phyloP scores from a whole-genome alignment of 129 eudicot genomes.

The Gnaphalium uliginosum region DNA sequence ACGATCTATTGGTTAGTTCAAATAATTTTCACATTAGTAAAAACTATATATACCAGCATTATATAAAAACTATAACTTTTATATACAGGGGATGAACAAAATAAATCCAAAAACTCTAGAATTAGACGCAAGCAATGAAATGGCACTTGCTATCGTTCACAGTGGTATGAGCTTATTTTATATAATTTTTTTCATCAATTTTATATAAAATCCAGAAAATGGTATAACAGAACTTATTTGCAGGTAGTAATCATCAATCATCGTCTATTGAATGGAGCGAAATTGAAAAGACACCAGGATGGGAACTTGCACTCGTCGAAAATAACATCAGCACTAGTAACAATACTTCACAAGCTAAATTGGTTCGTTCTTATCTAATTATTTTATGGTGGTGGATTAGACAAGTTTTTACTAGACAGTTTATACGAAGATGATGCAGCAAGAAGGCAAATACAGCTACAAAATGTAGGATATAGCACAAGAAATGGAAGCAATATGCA shows the following conservation, averaged over 20 bases:
- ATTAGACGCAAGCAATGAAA: constrained; percentile 68
- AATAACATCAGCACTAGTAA: constrained; percentile 53
- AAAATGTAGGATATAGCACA: constrained; percentile 59
- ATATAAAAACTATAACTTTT: not conserved
- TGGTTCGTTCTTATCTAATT: constrained; percentile 43
- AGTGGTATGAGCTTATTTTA: constrained; percentile 44
- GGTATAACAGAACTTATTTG: not conserved
- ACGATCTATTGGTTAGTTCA: constrained; percentile 57
- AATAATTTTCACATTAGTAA: not conserved
- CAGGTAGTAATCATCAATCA: constrained; percentile 4
- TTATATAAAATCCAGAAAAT: not conserved
- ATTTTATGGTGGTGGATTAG: constrained; percentile 76
- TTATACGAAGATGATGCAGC: constrained; percentile 71
- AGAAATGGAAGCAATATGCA: constrained; percentile 39
- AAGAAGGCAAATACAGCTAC: constrained; percentile 64
- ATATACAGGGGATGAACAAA: constrained; percentile 62
- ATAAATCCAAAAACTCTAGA: constrained; percentile 52
- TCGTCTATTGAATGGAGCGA: constrained; percentile 37
- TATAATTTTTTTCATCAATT: not conserved
- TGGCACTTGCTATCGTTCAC: constrained; percentile 74
- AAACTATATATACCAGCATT: not conserved
- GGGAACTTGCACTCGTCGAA: constrained; percentile 84
- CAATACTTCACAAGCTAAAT: constrained; percentile 37
- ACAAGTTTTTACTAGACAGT: constrained; percentile 81
- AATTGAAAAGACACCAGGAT: constrained; percentile 58